Base-by-base conservation (phyloP, 257 asterid species). In the Jasminum sambac region DNA sequence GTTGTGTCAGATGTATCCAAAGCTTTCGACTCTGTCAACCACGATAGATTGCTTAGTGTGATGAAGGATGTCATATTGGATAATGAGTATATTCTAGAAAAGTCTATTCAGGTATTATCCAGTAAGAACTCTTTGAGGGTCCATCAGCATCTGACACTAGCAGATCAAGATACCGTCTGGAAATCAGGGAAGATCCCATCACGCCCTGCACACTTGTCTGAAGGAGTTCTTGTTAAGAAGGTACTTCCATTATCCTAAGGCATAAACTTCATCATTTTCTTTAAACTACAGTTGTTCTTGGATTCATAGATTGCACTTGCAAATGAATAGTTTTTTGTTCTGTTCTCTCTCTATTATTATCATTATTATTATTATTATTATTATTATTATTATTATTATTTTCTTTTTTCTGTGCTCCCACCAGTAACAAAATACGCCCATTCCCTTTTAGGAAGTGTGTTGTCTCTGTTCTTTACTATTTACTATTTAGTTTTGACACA, bases 11-110 rank as follows among this genome's bases (percentile, higher is more conserved):
- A 94, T 79, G 96, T 94, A 60, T 80, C 92, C 41, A 86, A 84
- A 84, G 96, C 99, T 67, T 94, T 85, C 50, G 99, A 94, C 76
- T 85, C 99, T 68, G 65, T 94, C 55, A 72, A 88, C 64, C 99
- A 91, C 48, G 77, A 84, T 69, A 85, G 87, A 71, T 76, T 94
- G 94, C 86, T 89, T 30, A 83, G 77, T 26, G 91, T 91, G 78
- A 71, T 94, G 95, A 71, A 84, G 52, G 91, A 85, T 66, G 81
- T 86, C 65, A 61, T 88, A 64, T 46, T 74, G 21, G 84, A 84
- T 34, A 81, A 83, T 69, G 96, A 84, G 76, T 91, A 84, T 79
- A 8, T 72, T 71, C 63, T 94, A 8, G 79, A 84, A 63, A 82
- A 78, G 78, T 78, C 82, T 62, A 73, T 79, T 57, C 90, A 88